Base-by-base conservation (phyloP, 306 rosid species). In the Quercus berberidifolia region DNA sequence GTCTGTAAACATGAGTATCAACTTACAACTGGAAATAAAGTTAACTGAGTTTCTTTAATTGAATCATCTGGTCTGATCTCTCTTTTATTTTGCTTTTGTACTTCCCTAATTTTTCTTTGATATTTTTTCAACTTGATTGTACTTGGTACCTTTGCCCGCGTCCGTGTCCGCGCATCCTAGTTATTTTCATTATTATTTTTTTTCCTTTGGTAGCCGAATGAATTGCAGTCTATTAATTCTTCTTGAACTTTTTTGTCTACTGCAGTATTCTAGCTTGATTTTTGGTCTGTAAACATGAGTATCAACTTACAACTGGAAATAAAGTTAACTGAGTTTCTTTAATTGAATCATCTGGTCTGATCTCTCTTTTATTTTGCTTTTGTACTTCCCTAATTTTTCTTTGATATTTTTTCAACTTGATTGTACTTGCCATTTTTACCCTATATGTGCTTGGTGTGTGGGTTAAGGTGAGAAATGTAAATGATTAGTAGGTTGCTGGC, bases 401-500 rank as follows among this genome's bases (percentile, higher is more conserved):
- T 12, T 46, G 15, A 43, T 52, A 35, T 1, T n/a, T 60, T 5
- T 55, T 30, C 72, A 69, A 75, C 74, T 87, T 83, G 86, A 87
- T 79, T 93, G 79, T 82, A 70, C 70, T 83, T 82, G 88, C 87
- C 89, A 88, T 90, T 92, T 89, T 88, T 83, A 82, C 88, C 91
- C 97, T 84, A 78, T 80, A 80, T 84, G 87, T 85, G 88, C 82
- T 77, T 85, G 86, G 95, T 91, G 92, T 88, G 84, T 95, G 97
- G 93, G 86, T 83, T 87, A 88, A 87, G 89, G 91, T 87, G 91
- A 92, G 92, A 89, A 90, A 84, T 90, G 99, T 95, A 93, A 83
- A 93, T 95, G 85, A 85, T 71, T 87, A 71, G 89, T 83, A 90
- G 97, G 86, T 90, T 89, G 90, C 90, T 80, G 84, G 83, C 85